Percentiles rank a stretch among this genome's conserved stretches.
phyloP scores from a whole-genome alignment of 768 basidiomycete genomes.

The Exsudoporus frostii region DNA sequence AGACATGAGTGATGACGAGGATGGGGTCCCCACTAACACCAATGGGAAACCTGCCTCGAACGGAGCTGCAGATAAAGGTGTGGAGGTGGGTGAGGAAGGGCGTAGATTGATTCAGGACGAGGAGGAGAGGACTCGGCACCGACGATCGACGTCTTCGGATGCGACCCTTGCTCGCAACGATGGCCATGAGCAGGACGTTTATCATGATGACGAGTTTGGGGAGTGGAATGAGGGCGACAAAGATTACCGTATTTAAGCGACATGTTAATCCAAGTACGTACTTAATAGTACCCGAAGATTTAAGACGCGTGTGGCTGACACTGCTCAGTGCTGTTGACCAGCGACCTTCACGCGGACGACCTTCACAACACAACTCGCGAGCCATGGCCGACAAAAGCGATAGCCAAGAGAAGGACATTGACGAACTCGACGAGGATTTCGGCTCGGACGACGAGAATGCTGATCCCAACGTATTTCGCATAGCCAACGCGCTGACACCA shows the following conservation, averaged over 20 bases:
- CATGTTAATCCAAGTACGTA: neutral
- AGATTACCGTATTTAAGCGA: neutral
- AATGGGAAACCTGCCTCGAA: constrained; percentile 25
- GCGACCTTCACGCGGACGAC: neutral
- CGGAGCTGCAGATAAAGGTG: constrained; percentile 12
- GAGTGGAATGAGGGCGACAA: constrained; percentile 27
- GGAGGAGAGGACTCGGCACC: constrained; percentile 33
- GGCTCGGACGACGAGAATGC: constrained; percentile 39
- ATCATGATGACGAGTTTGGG: constrained; percentile 33
- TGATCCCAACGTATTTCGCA: constrained; percentile 42
- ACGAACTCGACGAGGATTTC: constrained; percentile 47
- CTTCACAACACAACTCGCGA: neutral
- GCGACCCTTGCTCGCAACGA: constrained; percentile 31
- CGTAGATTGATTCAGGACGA: constrained; percentile 39
- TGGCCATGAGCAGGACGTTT: constrained; percentile 8
- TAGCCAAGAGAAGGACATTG: constrained; percentile 39
- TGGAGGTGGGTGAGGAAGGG: constrained; percentile 39
- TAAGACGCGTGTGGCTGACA: constrained; percentile 19
- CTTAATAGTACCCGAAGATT: neutral
- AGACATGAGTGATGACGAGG: constrained; percentile 67
- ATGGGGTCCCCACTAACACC: constrained; percentile 40
- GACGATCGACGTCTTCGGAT: constrained; percentile 37
- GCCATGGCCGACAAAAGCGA: constrained; percentile 20
- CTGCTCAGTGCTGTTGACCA: neutral
- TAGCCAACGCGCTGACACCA: constrained; percentile 40